Evolutionary conservation across 306 rosid genomes (phyloP), one percentile per base, ranked within the genome.

Genomic region (Medicago ruthenica): DNA sequence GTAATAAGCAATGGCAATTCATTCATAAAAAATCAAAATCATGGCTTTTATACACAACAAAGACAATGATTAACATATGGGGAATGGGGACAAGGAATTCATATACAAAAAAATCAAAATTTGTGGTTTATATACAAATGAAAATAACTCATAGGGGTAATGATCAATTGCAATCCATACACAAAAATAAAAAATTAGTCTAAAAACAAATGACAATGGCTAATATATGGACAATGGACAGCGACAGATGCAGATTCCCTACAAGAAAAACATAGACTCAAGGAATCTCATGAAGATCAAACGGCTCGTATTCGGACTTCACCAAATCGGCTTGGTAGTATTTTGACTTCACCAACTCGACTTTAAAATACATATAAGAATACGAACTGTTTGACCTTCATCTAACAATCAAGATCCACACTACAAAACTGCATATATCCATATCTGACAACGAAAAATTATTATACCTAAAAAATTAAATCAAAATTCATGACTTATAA

Each of bases 81-180:
- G 4, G 64, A 58, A 58, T 24, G 39, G 64, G 16, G 22, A 55
- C 4, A 15, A n/a, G n/a, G n/a, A n/a, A n/a, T n/a, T n/a, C n/a
- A n/a, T n/a, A n/a, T n/a, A n/a, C n/a, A n/a, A n/a, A n/a, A n/a
- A n/a, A n/a, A n/a, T n/a, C n/a, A n/a, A n/a, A n/a, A n/a, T n/a
- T n/a, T n/a, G n/a, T n/a, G n/a, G n/a, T n/a, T n/a, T n/a, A n/a
- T n/a, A n/a, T n/a, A n/a, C n/a, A n/a, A n/a, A n/a, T 7, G 13
- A 41, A 11, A 53, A 66, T 21, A 59, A 67, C 27, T 40, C 42
- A 6, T 40, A 16, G 9, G 17, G 44, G 51, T 21, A 75, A 34
- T 62, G 39, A 51, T 42, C 24, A 48, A 34, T 16, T 40, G 40
- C 24, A 75, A 60, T 62, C 47, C 78, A 73, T n/a, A 24, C 45